Percentiles rank a stretch among this genome's conserved stretches.
These are phyloP conservation scores for Nepenthes mirabilis DNA, from an alignment of 148 eudicot genomes.

Conservation along the genomic window DNA sequence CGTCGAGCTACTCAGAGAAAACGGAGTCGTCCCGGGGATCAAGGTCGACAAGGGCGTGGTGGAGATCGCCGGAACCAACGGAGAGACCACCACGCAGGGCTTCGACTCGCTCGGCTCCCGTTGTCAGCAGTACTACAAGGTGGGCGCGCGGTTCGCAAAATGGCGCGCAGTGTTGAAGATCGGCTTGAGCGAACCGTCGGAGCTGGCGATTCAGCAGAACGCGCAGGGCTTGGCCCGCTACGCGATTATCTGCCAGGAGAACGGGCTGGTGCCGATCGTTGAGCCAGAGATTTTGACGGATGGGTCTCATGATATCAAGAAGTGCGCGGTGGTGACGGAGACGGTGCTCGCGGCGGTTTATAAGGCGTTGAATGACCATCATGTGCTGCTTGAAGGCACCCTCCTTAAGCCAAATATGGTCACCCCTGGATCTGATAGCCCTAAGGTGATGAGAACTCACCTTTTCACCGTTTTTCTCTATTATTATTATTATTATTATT, in stretches of 20 bases:
- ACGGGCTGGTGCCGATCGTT: constrained; percentile 77
- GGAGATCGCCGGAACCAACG: constrained; percentile 71
- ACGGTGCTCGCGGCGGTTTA: constrained; percentile 70
- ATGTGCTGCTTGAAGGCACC: constrained; percentile 84
- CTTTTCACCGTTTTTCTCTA: no score
- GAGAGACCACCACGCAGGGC: constrained; percentile 91
- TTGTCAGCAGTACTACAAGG: constrained; percentile 69
- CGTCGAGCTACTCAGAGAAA: constrained; percentile 50
- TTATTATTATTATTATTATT: no score
- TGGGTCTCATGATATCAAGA: constrained; percentile 67
- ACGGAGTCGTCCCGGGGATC: constrained; percentile 74
- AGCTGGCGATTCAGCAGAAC: constrained; percentile 68
- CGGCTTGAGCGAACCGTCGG: constrained; percentile 70
- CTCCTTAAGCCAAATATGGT: constrained; percentile 96
- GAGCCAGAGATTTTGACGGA: constrained; percentile 82
- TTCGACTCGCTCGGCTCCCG: constrained; percentile 67
- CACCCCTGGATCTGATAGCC: constrained; percentile 83
- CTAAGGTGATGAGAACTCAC: constrained; percentile 28
- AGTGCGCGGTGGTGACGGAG: constrained; percentile 77
- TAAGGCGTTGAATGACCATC: constrained; percentile 88
- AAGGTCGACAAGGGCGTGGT: constrained; percentile 86
- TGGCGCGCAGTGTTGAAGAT: constrained; percentile 95
- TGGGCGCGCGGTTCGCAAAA: constrained; percentile 92
- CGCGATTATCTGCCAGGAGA: constrained; percentile 84
- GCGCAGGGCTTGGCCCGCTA: constrained; percentile 90